Evolutionary conservation across 202 grass and related monocot species (phyloP).

Genomic region (Eragrostis tef): DNA sequence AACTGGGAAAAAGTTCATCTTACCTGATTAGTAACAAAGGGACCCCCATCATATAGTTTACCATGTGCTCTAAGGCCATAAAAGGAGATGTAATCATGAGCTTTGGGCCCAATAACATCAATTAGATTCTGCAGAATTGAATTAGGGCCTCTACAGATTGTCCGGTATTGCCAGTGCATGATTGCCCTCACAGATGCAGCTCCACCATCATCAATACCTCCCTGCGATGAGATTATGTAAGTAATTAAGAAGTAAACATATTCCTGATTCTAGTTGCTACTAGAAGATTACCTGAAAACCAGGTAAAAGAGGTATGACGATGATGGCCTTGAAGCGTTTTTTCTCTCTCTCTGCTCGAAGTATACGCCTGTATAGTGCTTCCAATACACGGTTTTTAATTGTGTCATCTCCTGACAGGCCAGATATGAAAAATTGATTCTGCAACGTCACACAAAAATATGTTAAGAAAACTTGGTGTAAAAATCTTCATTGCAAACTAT

Average conservation of each 20-base stretch:
- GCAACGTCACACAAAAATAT: conserved; percentile 46
- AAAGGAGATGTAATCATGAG: conserved; percentile 91
- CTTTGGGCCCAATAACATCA: conserved; percentile 81
- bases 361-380: conserved; percentile 83
- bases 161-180: conserved; percentile 98
- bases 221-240: conserved; percentile 53
- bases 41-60: conserved; percentile 71
- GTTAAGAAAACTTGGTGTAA: conserved; percentile 26
- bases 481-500: conserved; percentile 16
- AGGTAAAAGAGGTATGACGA: conserved; percentile 87
- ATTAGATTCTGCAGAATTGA: conserved; percentile 87
- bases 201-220: conserved; percentile 93
- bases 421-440: conserved; percentile 99
- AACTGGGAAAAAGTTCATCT: conserved; percentile 25
- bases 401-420: conserved; percentile 87
- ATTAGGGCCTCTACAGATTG: conserved; percentile 90
- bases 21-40: conserved; percentile 91
- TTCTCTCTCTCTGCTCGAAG: conserved; percentile 84
- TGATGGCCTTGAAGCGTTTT: conserved; percentile 73
- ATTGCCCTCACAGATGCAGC: conserved; percentile 97
- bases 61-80: conserved; percentile 88
- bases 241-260: conserved; percentile 29
- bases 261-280: conserved; percentile 11
- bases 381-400: conserved; percentile 89
- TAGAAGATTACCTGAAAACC: conserved; percentile 85